Percentiles rank a stretch among this genome's conserved stretches.
phyloP scores from a whole-genome alignment of 176 grass and related monocot species.

The Rhynchospora tenuis region DNA sequence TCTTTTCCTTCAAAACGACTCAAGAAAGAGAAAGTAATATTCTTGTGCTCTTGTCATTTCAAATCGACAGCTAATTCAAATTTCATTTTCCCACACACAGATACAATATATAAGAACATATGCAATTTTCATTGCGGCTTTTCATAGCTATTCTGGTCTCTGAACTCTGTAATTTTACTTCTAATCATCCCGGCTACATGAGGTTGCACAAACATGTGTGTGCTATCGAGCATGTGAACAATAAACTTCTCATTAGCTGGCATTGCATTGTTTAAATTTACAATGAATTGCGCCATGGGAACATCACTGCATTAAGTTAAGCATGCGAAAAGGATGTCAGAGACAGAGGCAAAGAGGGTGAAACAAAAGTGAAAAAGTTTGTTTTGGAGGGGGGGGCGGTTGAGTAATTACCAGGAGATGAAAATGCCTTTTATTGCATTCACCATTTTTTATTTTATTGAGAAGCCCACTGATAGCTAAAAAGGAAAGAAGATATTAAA shows the following conservation, averaged over 20 bases:
- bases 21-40: not conserved
- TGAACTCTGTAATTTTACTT: constrained; percentile 71
- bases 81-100: not conserved
- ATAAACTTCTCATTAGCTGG: constrained; percentile 76
- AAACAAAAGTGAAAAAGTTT: not conserved
- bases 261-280: constrained; percentile 70
- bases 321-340: not conserved
- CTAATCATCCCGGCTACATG: constrained; percentile 56
- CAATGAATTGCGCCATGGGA: constrained; percentile 88
- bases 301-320: constrained; percentile 42
- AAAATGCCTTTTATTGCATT: constrained; percentile 91
- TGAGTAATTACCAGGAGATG: constrained; percentile 67
- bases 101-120: not conserved
- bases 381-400: not conserved
- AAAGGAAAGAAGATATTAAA: not conserved
- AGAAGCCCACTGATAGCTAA: not conserved
- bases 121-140: constrained; percentile 35
- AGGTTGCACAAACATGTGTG: constrained; percentile 90
- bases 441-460: constrained; percentile 44
- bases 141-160: constrained; percentile 85
- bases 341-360: not conserved
- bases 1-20: not conserved
- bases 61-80: not conserved
- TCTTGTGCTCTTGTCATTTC: not conserved
- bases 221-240: constrained; percentile 66